A percentile compares a stretch with the other conserved stretches of the same genome.
These are phyloP conservation scores for Heliocybe sulcata DNA, from an alignment of 1,284 basidiomycete genomes.

Conservation along the genomic window DNA sequence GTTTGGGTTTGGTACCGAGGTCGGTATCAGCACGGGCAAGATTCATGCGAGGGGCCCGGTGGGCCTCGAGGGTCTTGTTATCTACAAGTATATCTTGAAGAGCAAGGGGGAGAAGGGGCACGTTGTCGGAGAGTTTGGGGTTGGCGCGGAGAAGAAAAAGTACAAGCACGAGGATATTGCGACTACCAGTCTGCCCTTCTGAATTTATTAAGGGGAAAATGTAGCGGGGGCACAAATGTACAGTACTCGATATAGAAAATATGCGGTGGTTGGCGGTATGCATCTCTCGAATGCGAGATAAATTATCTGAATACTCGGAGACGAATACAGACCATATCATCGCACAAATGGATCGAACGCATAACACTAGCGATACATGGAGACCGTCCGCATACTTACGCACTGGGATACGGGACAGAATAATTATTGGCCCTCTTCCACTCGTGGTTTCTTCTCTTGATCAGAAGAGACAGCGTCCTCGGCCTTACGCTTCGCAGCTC, in stretches of 20 bases:
- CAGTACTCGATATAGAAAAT: no score
- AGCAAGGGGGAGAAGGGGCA: constrained; percentile 71
- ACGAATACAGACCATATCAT: no score
- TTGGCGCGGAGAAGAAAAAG: constrained; percentile 61
- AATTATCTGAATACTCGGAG: no score
- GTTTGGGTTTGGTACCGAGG: constrained; percentile 97
- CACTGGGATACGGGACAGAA: not conserved
- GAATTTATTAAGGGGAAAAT: constrained; percentile 7
- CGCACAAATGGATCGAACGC: not conserved
- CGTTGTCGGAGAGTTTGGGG: constrained; percentile 75
- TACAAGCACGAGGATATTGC: constrained; percentile 67
- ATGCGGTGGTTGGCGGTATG: no score
- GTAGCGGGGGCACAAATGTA: no score
- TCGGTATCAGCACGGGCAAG: constrained; percentile 94
- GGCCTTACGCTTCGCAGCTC: constrained; percentile 57
- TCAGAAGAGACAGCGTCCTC: constrained; percentile 46
- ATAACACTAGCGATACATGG: constrained; percentile 1
- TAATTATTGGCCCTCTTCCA: constrained; percentile 29
- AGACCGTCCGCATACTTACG: not conserved
- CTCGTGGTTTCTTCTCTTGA: constrained; percentile 59
- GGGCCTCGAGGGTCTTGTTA: constrained; percentile 90
- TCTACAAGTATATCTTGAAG: constrained; percentile 89
- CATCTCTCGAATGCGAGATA: no score
- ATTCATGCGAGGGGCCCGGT: constrained; percentile 98
- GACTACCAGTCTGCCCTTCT: constrained; percentile 43